phyloP scores from a whole-genome alignment of 2,329 filamentous ascomycete species.

The Fusarium zealandicum region DNA sequence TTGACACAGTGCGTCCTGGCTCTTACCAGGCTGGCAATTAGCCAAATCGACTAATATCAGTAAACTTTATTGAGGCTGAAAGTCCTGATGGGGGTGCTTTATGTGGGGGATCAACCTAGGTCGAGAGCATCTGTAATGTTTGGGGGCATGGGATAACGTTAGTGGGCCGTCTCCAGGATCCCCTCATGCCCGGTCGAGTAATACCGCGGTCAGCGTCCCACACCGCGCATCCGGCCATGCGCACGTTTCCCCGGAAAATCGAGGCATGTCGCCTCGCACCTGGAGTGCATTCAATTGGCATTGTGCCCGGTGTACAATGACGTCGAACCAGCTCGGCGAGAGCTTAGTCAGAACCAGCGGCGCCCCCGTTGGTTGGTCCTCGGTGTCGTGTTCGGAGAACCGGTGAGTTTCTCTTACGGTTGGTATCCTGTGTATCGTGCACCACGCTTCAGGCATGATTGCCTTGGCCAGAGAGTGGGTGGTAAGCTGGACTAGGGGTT shows the following conservation, averaged over 20 bases:
- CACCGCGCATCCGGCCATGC: slow-evolving; percentile 34
- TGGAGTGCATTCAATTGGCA: slow-evolving; percentile 35
- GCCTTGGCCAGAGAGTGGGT: not conserved
- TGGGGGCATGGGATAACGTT: slow-evolving; percentile 15
- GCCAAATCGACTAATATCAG: slow-evolving; percentile 4
- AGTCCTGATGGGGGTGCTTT: slow-evolving; percentile 25
- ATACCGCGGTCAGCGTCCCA: slow-evolving; percentile 30
- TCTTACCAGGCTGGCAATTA: slow-evolving; percentile 6
- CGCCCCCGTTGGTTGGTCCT: not conserved
- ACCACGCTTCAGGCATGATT: not conserved
- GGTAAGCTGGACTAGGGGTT: not conserved
- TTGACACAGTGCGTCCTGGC: slow-evolving; percentile 7
- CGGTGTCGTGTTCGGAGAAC: not conserved
- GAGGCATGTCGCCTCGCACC: slow-evolving; percentile 37
- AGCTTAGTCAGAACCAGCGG: slow-evolving; percentile 22
- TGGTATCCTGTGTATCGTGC: not conserved
- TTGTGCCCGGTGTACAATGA: slow-evolving; percentile 34
- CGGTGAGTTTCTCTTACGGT: slow-evolving; percentile 3
- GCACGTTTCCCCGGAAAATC: slow-evolving; percentile 39
- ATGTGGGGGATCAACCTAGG: slow-evolving; percentile 39
- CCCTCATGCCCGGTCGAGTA: slow-evolving; percentile 29
- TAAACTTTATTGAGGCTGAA: slow-evolving; percentile 36
- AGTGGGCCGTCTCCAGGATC: slow-evolving; percentile 34
- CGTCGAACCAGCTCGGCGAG: slow-evolving; percentile 23
- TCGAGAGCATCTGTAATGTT: slow-evolving; percentile 11